These are phyloP conservation scores for Epichloe hybrida DNA, from an alignment of 2,329 filamentous ascomycete species.

Conservation along the genomic window DNA sequence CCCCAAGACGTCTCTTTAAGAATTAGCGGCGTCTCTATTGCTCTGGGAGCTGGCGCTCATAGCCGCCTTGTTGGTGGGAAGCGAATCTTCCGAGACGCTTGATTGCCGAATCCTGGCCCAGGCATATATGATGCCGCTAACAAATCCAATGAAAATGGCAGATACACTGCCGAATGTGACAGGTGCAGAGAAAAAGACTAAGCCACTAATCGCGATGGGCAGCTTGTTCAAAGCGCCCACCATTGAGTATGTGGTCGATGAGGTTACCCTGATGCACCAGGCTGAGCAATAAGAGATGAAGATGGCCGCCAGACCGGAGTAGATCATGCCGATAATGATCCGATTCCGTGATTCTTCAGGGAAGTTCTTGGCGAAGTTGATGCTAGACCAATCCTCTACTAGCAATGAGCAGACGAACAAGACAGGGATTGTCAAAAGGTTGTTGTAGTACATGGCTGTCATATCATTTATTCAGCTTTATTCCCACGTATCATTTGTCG, in stretches of 20 bases:
- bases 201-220: constrained; percentile 79
- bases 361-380: constrained; percentile 80
- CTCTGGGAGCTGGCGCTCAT: constrained; percentile 89
- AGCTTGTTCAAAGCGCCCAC: constrained; percentile 97
- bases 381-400: constrained; percentile 80
- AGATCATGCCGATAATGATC: constrained; percentile 77
- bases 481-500: background rate
- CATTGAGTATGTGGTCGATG: constrained; percentile 97
- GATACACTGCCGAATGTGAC: constrained; percentile 85
- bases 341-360: constrained; percentile 65
- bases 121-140: constrained; percentile 84
- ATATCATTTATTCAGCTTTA: constrained; percentile 21
- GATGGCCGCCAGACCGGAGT: constrained; percentile 84
- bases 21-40: constrained; percentile 70
- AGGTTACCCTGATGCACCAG: constrained; percentile 96
- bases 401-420: constrained; percentile 70
- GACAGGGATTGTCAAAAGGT: constrained; percentile 94
- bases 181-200: constrained; percentile 90
- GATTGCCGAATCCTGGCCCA: constrained; percentile 50
- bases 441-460: constrained; percentile 99
- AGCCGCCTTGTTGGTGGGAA: constrained; percentile 51
- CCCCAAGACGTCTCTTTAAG: constrained; percentile 9
- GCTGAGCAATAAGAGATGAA: constrained; percentile 99
- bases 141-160: constrained; percentile 80
- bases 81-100: constrained; percentile 47